Evolutionary conservation across 2,329 filamentous ascomycete species (phyloP), one percentile per base, ranked within the genome.

Genomic region (Cercospora zeae-maydis): DNA sequence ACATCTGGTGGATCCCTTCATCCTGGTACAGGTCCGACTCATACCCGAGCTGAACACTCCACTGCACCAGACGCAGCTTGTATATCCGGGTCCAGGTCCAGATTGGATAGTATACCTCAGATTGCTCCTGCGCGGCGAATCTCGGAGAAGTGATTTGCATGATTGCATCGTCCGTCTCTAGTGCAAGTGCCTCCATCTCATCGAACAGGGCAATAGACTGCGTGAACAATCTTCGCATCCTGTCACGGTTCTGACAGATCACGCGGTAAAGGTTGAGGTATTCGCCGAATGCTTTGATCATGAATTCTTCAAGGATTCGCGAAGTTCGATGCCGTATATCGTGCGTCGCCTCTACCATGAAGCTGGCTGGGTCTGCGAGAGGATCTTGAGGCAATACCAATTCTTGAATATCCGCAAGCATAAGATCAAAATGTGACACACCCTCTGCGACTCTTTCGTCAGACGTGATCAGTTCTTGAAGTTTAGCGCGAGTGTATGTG

Each of bases 21-120:
- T 87, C 83, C 58, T 93, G 87, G 76, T 98, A 98, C 9, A 96
- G 85, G 47, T 93, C 88, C 11, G 97, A 87, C 76, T 99, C 95
- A 75, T 99, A 98, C 11, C 96, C 95, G 33, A 97, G 86, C 73
- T 97, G 90, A 14, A 97, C 83, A 51, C 96, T 88, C 81, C 88
- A 89, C 73, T 93, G 89, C 83, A 97, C 91, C 71, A 93, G 86
- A 31, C 85, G 86, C n/a, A 97, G 82, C 76, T 97, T 98, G 77
- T 96, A 91, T 63, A 93, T 84, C 71, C 93, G 96, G 0, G 88
- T 86, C 95, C 95, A 99, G 3, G 90, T 92, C 1, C 90, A 92
- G 0, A 98, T 81, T 0, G 92, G 88, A 58, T 90, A 59, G 14
- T 88, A 0, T 88, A 80, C 78, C 78, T 82, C 52, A 27, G 42